Base-by-base conservation (phyloP, 441 rosid species). In the Erodium moschatum region DNA sequence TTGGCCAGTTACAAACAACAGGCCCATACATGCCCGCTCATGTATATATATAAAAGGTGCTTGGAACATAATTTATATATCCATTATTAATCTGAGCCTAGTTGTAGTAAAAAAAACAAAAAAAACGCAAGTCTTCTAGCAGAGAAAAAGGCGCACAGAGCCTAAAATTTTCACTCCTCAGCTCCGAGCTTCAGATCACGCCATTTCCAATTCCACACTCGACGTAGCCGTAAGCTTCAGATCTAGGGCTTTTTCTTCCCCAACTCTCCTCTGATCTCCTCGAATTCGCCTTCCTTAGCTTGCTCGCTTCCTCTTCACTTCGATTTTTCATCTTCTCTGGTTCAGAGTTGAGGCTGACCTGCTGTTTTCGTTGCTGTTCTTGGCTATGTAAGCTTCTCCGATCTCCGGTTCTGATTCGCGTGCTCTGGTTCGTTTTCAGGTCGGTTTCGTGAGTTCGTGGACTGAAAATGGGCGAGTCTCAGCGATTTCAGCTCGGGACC, bases 401-500 rank as follows among this genome's bases (percentile, higher is more conserved):
- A 1, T 50, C 19, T 15, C 19, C 4, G 38, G 38, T 33, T 33
- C 38, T 33, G 38, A 33, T 3, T 33, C 38, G 38, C 38, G 38
- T 5, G 38, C 38, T 33, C 4, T 50, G 58, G 19, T 50, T 50
- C 58, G 13, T 50, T 50, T 50, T 50, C 58, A 50, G 58, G 58
- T 50, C 58, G 58, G 18, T 50, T 4, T 50, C 13, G 54, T n/a
- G 19, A 15, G 19, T n/a, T n/a, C 3, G 38, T 50, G 58, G 1
- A 3, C 58, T 15, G 67, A 84, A 82, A 80, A 92, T 90, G 97
- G 89, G 91, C 72, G 95, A 90, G 76, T 82, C 82, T 75, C 89
- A 81, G 81, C 89, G 75, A 79, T 89, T 93, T 84, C 98, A 91
- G 85, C 79, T 93, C 64, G 98, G 98, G 66, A 93, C 98, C 4